Percentiles rank a stretch among this genome's conserved stretches.
These are phyloP conservation scores for Elsinoe arachidis DNA, from an alignment of 2,329 filamentous ascomycete species.

Conservation along the genomic window DNA sequence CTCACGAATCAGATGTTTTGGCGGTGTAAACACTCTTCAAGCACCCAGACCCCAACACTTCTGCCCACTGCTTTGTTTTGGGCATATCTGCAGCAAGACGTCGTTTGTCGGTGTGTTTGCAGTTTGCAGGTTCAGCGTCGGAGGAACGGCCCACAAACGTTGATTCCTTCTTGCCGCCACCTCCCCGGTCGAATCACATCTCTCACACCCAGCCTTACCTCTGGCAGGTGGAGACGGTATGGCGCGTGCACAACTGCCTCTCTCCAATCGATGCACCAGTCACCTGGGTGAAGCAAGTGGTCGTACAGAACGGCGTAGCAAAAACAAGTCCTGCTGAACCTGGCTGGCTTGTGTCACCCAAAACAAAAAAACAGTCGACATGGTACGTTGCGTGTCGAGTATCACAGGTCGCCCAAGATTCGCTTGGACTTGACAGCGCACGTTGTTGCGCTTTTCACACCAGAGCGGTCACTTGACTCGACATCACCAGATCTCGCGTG, in stretches of 20 bases:
- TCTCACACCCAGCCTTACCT: background rate
- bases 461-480: conserved; percentile 11
- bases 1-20: conserved; percentile 5
- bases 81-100: conserved; percentile 4
- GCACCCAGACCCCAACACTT: background rate
- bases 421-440: background rate
- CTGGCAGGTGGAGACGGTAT: no score
- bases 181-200: conserved; percentile 5
- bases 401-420: background rate
- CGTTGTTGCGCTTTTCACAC: background rate
- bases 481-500: conserved; percentile 10
- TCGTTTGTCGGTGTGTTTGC: conserved; percentile 6
- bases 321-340: no score
- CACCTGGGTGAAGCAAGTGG: background rate
- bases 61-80: background rate
- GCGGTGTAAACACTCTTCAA: conserved; percentile 4
- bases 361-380: background rate
- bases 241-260: background rate
- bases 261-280: background rate
- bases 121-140: background rate
- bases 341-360: background rate
- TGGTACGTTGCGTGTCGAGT: background rate
- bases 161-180: background rate
- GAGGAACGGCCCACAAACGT: background rate
- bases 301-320: background rate